Base-by-base conservation (phyloP, 352 stramenopile species). In the Elongisporangium prolatum region DNA sequence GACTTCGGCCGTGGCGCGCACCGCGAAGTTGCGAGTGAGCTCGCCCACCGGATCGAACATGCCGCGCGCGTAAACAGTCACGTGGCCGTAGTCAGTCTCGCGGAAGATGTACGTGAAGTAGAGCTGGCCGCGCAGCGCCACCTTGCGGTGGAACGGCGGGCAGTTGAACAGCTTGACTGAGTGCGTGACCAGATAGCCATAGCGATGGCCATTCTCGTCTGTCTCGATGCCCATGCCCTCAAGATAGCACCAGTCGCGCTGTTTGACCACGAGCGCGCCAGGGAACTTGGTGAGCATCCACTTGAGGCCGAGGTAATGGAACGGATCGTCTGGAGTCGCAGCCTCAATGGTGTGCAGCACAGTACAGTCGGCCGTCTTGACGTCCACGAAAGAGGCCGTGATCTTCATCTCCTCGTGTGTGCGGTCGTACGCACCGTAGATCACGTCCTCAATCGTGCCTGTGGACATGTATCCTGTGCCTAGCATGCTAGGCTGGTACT, bases 381-480 rank as follows among this genome's bases (percentile, higher is more conserved):
- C 67, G 4, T 72, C 60, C 10, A 69, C 72, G 54, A 77, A 85
- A 7, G 64, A 65, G 1, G 61, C 54, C 20, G 72, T 74, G 44
- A 75, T 67, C 22, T 72, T 59, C 11, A 74, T 59, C 25, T 74
- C 59, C 48, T 52, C 18, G 2, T 67, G 63, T 5, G 67, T 63
- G 0, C 62, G 59, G 25, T 80, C 73, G 16, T 72, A 75, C 18
- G 70, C 68, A 6, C 71, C 73, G 48, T 77, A 79, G 71, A 89
- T 72, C 40, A 74, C 67, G 34, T 89, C 79, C 17, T 89, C 77
- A 11, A 89, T 58, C 8, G 60, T 71, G 4, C 77, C 80, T 13
- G 65, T 62, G 34, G 34, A 44, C 13, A 68, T 60, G 21, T 54
- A 56, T 17, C 65, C 65, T 8, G 63, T 50, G n/a, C 65, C 67